A percentile compares a stretch with the other conserved stretches of the same genome.
These are phyloP conservation scores for Apiospora phragmitis DNA, from an alignment of 2,329 filamentous ascomycete species.

Conservation along the genomic window DNA sequence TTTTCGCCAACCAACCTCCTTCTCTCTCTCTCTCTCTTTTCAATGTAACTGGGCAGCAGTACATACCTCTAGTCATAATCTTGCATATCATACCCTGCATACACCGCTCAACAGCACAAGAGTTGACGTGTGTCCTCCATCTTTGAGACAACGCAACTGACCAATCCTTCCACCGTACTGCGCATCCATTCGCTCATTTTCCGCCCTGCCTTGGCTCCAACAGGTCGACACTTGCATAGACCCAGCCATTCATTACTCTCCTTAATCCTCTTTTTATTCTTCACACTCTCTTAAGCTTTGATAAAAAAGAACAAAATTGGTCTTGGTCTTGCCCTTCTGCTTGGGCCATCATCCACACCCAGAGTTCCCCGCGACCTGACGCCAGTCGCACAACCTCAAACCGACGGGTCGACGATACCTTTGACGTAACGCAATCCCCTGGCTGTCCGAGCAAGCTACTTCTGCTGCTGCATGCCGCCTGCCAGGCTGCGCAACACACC, in stretches of 20 bases:
- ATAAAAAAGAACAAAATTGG: neutral
- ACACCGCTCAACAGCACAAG: constrained; percentile 1
- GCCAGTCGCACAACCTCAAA: neutral
- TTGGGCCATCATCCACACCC: neutral
- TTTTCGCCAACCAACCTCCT: neutral
- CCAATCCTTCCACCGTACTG: neutral
- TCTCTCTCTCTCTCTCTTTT: neutral
- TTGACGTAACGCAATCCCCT: neutral
- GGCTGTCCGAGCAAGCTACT: neutral
- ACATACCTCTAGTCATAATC: neutral
- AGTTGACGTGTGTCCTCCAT: constrained; percentile 7
- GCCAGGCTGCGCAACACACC: neutral
- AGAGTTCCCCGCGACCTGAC: constrained; percentile 1
- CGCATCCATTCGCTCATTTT: neutral
- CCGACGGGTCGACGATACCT: neutral
- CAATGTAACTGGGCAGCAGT: constrained; percentile 1
- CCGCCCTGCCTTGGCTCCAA: neutral
- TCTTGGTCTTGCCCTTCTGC: neutral
- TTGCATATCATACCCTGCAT: neutral
- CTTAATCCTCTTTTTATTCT: neutral
- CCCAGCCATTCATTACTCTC: neutral
- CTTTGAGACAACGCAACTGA: constrained; percentile 7
- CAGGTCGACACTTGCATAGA: neutral
- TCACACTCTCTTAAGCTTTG: neutral
- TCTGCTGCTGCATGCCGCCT: neutral